Conservation (phyloP, 371 early-diverging fungal species). For the Gilbertella persicaria region DNA sequence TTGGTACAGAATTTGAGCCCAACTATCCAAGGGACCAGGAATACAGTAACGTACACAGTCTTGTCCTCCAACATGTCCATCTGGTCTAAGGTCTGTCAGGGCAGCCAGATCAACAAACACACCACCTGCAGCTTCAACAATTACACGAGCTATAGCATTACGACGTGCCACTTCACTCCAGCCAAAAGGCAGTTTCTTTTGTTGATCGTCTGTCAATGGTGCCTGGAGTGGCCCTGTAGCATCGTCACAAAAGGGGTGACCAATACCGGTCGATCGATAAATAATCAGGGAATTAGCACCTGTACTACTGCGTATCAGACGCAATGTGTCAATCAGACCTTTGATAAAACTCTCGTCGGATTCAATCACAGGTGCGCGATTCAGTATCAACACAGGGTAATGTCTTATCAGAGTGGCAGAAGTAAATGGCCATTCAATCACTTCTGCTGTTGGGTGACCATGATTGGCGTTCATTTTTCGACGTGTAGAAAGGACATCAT, state of each 20-base stretch:
- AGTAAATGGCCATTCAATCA: conserved; percentile 55
- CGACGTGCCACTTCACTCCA: conserved; percentile 58
- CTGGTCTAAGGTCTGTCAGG: conserved; percentile 53
- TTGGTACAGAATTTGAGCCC: conserved; percentile 56
- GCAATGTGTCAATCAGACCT: conserved; percentile 44
- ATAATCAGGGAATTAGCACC: conserved; percentile 44
- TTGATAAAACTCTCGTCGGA: conserved; percentile 47
- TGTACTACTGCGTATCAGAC: conserved; percentile 33
- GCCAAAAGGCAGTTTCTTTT: conserved; percentile 44
- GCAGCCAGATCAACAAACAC: conserved; percentile 58
- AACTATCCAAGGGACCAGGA: conserved; percentile 63
- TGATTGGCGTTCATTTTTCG: conserved; percentile 26
- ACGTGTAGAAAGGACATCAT: conserved; percentile 53
- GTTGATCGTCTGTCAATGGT: conserved; percentile 30
- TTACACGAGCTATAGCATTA: conserved; percentile 56
- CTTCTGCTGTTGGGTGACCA: conserved; percentile 36
- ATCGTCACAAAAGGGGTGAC: conserved; percentile 52
- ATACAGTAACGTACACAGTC: conserved; percentile 67
- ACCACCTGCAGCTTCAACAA: conserved; percentile 61
- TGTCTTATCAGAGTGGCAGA: conserved; percentile 25
- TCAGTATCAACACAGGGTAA: conserved; percentile 51
- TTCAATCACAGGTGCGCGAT: conserved; percentile 47
- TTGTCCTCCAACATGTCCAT: conserved; percentile 65
- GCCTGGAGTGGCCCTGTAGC: conserved; percentile 37
- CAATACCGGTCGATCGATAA: conserved; percentile 53